Percentiles rank a stretch among this genome's conserved stretches.
Conservation (phyloP, 805 yeast genomes). For the Cyberlindnera euphorbiae region DNA sequence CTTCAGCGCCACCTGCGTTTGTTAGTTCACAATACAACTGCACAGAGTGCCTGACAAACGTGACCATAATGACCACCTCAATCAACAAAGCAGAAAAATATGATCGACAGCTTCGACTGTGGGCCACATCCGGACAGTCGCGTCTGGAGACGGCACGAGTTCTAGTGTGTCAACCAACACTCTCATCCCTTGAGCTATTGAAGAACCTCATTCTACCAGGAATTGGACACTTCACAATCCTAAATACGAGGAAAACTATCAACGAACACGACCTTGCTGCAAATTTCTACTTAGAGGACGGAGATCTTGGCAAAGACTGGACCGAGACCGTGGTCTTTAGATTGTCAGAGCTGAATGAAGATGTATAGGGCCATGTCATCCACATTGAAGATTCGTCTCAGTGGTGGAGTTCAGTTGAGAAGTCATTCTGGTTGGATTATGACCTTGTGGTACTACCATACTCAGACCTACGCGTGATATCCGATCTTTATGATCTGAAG, state of each 20-base stretch:
- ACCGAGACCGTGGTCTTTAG: slow-evolving; percentile 36
- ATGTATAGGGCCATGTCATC: slow-evolving; percentile 31
- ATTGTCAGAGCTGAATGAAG: slow-evolving; percentile 57
- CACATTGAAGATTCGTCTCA: slow-evolving; percentile 9
- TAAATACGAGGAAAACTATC: slow-evolving; percentile 35
- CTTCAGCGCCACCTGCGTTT: too few species aligned
- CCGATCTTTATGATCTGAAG: slow-evolving; percentile 35
- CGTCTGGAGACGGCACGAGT: slow-evolving; percentile 53
- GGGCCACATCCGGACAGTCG: slow-evolving; percentile 78
- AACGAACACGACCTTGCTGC: slow-evolving; percentile 46
- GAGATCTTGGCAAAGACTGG: slow-evolving; percentile 38
- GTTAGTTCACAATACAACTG: too few species aligned
- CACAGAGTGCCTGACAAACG: too few species aligned
- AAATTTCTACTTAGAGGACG: slow-evolving; percentile 56
- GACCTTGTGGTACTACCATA: slow-evolving; percentile 44
- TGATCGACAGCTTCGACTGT: slow-evolving; percentile 83
- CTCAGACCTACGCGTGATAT: slow-evolving; percentile 27
- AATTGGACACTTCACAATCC: slow-evolving; percentile 57
- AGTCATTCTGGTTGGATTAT: slow-evolving; percentile 42
- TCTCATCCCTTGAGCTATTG: slow-evolving; percentile 60
- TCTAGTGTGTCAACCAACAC: slow-evolving; percentile 53
- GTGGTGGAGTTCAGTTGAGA: slow-evolving; percentile 11
- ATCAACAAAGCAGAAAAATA: slow-evolving; percentile 45
- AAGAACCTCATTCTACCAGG: slow-evolving; percentile 81
- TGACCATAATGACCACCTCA: background rate